These are phyloP conservation scores for Cytidiella melzeri DNA, from an alignment of 768 basidiomycete genomes.

Conservation along the genomic window DNA sequence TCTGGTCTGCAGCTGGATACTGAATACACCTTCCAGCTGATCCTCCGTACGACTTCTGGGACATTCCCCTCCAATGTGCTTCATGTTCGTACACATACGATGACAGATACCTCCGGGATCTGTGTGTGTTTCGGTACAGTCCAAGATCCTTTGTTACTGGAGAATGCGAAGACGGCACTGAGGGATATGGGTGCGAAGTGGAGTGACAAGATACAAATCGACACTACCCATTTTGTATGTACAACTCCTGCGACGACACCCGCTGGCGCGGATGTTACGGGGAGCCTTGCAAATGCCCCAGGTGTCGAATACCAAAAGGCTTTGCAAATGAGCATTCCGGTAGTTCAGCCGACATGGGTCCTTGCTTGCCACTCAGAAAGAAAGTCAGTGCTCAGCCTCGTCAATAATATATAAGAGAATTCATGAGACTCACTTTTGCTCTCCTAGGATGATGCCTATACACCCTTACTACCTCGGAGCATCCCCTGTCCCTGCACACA, in stretches of 20 bases:
- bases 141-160: conserved; percentile 66
- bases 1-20: conserved; percentile 77
- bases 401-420: background rate
- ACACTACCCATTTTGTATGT: conserved; percentile 97
- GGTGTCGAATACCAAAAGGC: conserved; percentile 94
- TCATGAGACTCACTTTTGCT: background rate
- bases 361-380: conserved; percentile 82
- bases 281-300: conserved; percentile 50
- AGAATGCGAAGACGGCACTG: conserved; percentile 77
- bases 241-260: conserved; percentile 78
- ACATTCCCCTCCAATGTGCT: conserved; percentile 83
- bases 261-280: conserved; percentile 47
- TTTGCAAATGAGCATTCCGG: conserved; percentile 86
- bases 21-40: conserved; percentile 91
- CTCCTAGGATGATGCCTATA: conserved; percentile 77
- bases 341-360: conserved; percentile 94
- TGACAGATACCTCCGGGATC: conserved; percentile 92
- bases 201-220: conserved; percentile 92
- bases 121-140: conserved; percentile 93
- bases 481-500: conserved; percentile 39
- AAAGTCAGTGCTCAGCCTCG: conserved; percentile 61
- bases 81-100: conserved; percentile 85
- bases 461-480: conserved; percentile 76
- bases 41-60: conserved; percentile 89
- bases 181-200: conserved; percentile 84